A percentile compares a stretch with the other conserved stretches of the same genome.
Evolutionary conservation across 139 green algal genomes (phyloP).

Genomic region (Asterochloris erici): DNA sequence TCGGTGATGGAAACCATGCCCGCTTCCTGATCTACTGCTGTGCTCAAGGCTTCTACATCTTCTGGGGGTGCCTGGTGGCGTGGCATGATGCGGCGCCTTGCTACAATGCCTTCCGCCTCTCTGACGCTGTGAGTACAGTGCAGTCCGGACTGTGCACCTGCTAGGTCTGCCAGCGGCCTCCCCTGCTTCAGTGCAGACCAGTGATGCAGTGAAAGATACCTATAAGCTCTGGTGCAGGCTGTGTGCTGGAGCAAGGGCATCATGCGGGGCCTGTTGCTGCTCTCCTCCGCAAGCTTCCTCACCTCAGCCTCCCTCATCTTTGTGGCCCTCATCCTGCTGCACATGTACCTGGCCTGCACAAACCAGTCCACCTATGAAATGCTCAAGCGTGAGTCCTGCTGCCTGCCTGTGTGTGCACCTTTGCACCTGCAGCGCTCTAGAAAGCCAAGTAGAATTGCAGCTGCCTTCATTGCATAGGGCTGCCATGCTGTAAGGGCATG

Average conservation of each 20-base stretch:
- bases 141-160: neutral
- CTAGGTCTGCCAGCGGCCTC: neutral
- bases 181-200: neutral
- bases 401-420: neutral
- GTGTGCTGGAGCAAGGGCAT: neutral
- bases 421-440: neutral
- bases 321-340: neutral
- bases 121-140: neutral
- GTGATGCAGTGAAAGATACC: neutral
- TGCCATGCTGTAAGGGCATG: neutral
- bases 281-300: neutral
- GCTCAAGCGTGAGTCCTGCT: conserved; percentile 5
- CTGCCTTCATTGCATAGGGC: neutral
- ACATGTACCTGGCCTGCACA: conserved; percentile 10
- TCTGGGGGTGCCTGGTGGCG: conserved; percentile 17
- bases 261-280: neutral
- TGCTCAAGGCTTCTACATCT: conserved; percentile 1
- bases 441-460: neutral
- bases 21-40: conserved; percentile 2
- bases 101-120: neutral
- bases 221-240: neutral
- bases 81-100: conserved; percentile 3
- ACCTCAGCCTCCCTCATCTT: conserved; percentile 11
- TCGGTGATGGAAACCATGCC: conserved; percentile 12
- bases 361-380: conserved; percentile 18